Evolutionary conservation across 1,139 yeast species (phyloP), one percentile per base, ranked within the genome.

Genomic region (Saccharomycopsis phalli): DNA sequence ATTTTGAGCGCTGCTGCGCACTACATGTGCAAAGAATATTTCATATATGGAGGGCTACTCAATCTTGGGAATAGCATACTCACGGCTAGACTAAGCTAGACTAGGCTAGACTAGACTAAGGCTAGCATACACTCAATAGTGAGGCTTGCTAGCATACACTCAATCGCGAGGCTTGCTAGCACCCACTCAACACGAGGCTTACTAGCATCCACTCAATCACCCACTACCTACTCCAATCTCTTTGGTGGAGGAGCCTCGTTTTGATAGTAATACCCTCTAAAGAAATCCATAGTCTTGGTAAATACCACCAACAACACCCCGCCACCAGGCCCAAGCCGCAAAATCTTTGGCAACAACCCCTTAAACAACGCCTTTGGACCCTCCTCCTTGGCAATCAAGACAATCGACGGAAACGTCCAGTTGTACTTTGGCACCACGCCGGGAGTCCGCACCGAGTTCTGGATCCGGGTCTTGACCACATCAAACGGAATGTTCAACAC

Each of bases 301-400:
- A 87, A 91, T 16, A 93, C 98, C 41, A 93, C 97, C 60, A 91
- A 71, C 57, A 93, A 69, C 53, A 93, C 88, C 68, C 98, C 98
- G 60, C 98, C 99, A 57, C 98, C 98, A 47, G 98, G 98, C 42
- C 98, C 98, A 53, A 93, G 72, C 72, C 98, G 81, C 60, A 91
- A 72, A 17, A 93, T 97, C 71, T 93, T 93, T 53, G 99, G 98
- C 53, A 91, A 61, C 74, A 91, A 91, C 36, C 96, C 97, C 66
- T 84, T 88, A 65, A 87, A 87, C 47, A 88, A 72, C 11, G 96
- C 95, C 44, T 65, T 69, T 53, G 83, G 74, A 29, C 95, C 96
- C 69, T 88, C 97, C 63, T 91, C 98, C 59, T 71, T 76, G 54
- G 79, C 78, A 31, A 93, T 88, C 23, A 79, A 70, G 37, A 70